A percentile compares a stretch with the other conserved stretches of the same genome.
Evolutionary conservation across 805 yeast genomes (phyloP).

Genomic region (Saccharomycopsis olivae): DNA sequence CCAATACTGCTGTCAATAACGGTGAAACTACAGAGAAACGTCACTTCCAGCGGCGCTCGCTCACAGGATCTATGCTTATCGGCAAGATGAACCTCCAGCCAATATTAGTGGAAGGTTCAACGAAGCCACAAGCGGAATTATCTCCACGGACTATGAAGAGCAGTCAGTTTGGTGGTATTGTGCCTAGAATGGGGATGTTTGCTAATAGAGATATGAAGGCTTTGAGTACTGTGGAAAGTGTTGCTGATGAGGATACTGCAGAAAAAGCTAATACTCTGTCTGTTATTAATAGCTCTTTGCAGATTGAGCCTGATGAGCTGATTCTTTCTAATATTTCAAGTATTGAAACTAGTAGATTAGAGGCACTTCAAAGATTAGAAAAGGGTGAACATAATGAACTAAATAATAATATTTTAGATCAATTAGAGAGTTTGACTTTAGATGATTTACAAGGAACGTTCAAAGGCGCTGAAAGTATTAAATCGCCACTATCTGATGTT

Average conservation of each 20-base stretch:
- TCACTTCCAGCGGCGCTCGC: slow-evolving; percentile 12
- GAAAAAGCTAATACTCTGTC: background rate
- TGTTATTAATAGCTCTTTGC: background rate
- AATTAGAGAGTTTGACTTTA: slow-evolving; percentile 5
- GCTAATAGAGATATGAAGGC: slow-evolving; percentile 12
- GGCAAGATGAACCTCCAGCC: slow-evolving; percentile 34
- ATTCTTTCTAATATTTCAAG: background rate
- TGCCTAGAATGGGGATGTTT: slow-evolving; percentile 7
- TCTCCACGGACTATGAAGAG: background rate
- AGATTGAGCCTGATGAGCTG: background rate
- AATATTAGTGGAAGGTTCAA: slow-evolving; percentile 24
- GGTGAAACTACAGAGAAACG: background rate
- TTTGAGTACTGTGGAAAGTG: slow-evolving; percentile 16
- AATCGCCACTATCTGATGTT: background rate
- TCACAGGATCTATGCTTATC: slow-evolving; percentile 29
- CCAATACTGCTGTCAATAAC: background rate
- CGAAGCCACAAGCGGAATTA: background rate
- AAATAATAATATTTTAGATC: slow-evolving; percentile 1
- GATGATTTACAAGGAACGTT: slow-evolving; percentile 8
- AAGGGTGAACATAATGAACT: slow-evolving; percentile 1
- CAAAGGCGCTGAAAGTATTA: background rate
- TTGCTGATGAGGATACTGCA: slow-evolving; percentile 12
- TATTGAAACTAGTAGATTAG: slow-evolving; percentile 11
- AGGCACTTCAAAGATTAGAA: slow-evolving; percentile 12
- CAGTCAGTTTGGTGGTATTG: slow-evolving; percentile 1